Percentiles rank a stretch among this genome's conserved stretches.
These are phyloP conservation scores for Coemansia sp. DNA, from an alignment of 192 early-diverging fungal genomes.

Conservation along the genomic window DNA sequence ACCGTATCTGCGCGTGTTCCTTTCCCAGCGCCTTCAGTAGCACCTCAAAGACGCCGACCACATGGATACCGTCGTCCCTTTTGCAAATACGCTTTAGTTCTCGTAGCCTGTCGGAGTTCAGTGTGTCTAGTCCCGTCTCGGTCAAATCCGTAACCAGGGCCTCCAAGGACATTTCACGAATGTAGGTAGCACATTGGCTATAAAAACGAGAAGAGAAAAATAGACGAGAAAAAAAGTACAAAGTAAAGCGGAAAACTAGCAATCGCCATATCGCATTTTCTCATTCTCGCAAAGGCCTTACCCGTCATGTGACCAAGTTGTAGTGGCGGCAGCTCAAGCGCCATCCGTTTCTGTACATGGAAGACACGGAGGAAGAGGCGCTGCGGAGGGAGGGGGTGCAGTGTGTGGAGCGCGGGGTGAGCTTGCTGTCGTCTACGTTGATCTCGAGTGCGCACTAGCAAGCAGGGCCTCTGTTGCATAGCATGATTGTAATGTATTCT, in stretches of 20 bases:
- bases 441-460: slow-evolving; percentile 1
- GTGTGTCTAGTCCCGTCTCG: slow-evolving; percentile 14
- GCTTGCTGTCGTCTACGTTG: neutral
- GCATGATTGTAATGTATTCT: too few relatives aligned
- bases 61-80: neutral
- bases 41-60: neutral
- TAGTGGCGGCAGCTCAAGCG: too few relatives aligned
- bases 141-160: slow-evolving; percentile 31
- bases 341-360: too few relatives aligned
- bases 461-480: neutral
- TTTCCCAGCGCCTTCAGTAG: slow-evolving; percentile 17
- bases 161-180: slow-evolving; percentile 7
- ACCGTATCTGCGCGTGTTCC: slow-evolving; percentile 57
- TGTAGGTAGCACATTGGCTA: neutral
- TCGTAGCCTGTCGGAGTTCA: slow-evolving; percentile 12
- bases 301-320: neutral
- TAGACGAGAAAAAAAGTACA: neutral
- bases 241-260: neutral
- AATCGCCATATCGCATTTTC: too few relatives aligned
- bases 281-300: neutral
- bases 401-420: neutral
- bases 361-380: too few relatives aligned
- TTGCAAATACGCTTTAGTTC: slow-evolving; percentile 30
- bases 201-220: neutral
- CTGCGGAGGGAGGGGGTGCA: neutral